Conservation (phyloP, 805 yeast genomes). For the Metschnikowia matae region DNA sequence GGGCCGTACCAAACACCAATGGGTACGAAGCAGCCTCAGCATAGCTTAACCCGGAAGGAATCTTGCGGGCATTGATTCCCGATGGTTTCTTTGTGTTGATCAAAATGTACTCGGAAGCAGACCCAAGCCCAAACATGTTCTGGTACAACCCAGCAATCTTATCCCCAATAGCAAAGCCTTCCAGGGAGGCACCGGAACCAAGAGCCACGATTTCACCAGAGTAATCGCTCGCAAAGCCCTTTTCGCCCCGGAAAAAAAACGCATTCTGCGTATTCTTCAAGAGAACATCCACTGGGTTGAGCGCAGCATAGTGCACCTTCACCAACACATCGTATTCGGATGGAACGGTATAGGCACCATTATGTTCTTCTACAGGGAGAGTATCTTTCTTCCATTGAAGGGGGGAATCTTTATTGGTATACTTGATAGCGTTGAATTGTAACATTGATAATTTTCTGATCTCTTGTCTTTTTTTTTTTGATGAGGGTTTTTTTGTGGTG, state of each 20-base stretch:
- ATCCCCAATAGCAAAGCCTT: slow-evolving; percentile 26
- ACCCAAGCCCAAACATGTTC: slow-evolving; percentile 28
- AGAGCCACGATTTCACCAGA: slow-evolving; percentile 31
- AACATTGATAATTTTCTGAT: slow-evolving; percentile 8
- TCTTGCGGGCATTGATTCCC: slow-evolving; percentile 39
- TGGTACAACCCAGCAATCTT: slow-evolving; percentile 26
- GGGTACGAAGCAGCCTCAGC: slow-evolving; percentile 67
- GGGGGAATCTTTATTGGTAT: slow-evolving; percentile 13
- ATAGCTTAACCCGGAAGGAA: slow-evolving; percentile 42
- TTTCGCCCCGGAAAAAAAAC: slow-evolving; percentile 11
- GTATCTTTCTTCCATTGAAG: slow-evolving; percentile 11
- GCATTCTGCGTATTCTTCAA: slow-evolving; percentile 18
- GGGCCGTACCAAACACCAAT: slow-evolving; percentile 62
- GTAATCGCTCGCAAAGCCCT: slow-evolving; percentile 31
- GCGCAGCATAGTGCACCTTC: slow-evolving; percentile 29
- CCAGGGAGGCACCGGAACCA: slow-evolving; percentile 23
- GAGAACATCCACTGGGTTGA: slow-evolving; percentile 32
- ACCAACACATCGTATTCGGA: slow-evolving; percentile 22
- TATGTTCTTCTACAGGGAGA: slow-evolving; percentile 10
- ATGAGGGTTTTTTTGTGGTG: too few relatives aligned
- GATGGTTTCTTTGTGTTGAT: slow-evolving; percentile 29
- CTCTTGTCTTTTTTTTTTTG: too few relatives aligned
- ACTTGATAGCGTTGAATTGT: slow-evolving; percentile 22
- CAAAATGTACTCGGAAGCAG: slow-evolving; percentile 45
- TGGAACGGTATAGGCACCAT: slow-evolving; percentile 11